Base-by-base conservation (phyloP, 345 rosid genomes). In the Syzygium grande region DNA sequence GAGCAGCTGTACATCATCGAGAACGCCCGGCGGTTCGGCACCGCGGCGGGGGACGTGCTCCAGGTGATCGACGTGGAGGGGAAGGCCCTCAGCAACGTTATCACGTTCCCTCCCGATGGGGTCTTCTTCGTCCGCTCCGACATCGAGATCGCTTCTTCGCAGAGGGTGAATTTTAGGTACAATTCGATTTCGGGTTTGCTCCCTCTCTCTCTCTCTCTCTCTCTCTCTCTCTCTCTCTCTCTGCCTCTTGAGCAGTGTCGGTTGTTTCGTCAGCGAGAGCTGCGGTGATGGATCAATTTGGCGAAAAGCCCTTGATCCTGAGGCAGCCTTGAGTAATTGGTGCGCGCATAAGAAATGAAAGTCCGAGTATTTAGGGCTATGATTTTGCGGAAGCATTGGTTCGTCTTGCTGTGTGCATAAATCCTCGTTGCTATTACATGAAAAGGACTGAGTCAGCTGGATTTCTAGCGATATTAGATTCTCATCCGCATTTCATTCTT, bases 21-120 rank as follows among this genome's bases (percentile, higher is more conserved):
- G 94, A 96, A 95, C 86, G 97, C 98, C 21, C 91, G 93, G 38
- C 52, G 96, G 90, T 93, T 97, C 51, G 96, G 98, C 19, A 96
- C 97, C 1, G 89, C 87, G 86, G 92, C 97, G 22, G 99, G 98
- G 27, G 99, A 95, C 85, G 95, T 97, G 59, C 91, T 97, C 90
- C 99, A 97, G 94, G 99, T 95, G 86, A 96, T 97, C 87, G 97
- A 97, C 87, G 98, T 95, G 6, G 92, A 92, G 86, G 91, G 89
- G 54, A 86, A n/a, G 87, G 85, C 58, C 61, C 96, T 97, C 43
- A 95, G 93, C 79, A 97, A 96, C 86, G 99, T 95, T 5, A 97
- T 97, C 88, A 96, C 98, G 16, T 96, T 97, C 94, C 99, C 99
- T 0, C 99, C 98, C 4, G 91, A 95, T 43, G 99, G 99, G 0